Evolutionary conservation across 257 asterid genomes (phyloP).

Genomic region (Ligustrum vulgare): DNA sequence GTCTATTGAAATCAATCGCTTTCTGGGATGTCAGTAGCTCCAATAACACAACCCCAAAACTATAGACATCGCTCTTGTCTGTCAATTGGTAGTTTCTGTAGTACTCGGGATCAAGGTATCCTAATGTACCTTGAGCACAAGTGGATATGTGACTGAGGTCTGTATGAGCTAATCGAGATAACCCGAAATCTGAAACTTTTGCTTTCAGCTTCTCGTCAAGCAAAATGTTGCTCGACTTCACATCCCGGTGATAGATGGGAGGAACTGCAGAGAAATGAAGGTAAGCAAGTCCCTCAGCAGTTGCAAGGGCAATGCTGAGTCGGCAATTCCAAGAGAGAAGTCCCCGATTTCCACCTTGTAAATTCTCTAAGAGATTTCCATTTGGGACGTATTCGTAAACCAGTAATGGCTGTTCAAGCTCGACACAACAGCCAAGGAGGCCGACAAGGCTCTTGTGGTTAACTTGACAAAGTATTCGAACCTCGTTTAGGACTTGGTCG

Average conservation of each 20-base stretch:
- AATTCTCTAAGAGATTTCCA: conserved; percentile 66
- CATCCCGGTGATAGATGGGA: conserved; percentile 86
- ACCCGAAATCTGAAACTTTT: conserved; percentile 80
- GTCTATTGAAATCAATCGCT: conserved; percentile 73
- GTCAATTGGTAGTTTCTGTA: conserved; percentile 83
- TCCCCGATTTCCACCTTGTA: conserved; percentile 36
- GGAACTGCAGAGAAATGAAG: conserved; percentile 87
- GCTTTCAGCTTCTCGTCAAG: conserved; percentile 69
- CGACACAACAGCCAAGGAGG: conserved; percentile 88
- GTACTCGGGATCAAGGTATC: conserved; percentile 93
- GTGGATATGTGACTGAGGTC: conserved; percentile 86
- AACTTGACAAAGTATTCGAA: conserved; percentile 86
- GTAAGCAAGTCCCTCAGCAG: conserved; percentile 87
- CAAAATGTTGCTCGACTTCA: conserved; percentile 84
- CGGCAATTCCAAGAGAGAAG: conserved; percentile 52
- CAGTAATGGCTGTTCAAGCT: conserved; percentile 82
- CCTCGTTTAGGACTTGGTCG: conserved; percentile 93
- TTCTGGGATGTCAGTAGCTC: conserved; percentile 86
- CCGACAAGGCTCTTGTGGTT: conserved; percentile 82
- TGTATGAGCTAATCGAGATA: conserved; percentile 78
- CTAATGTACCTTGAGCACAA: conserved; percentile 93
- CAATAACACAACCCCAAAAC: conserved; percentile 81
- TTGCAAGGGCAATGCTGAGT: conserved; percentile 61
- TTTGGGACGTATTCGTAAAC: conserved; percentile 75
- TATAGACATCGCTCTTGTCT: conserved; percentile 89